phyloP scores from a whole-genome alignment of 306 rosid species.

The Cyclanthera cordifolia region DNA sequence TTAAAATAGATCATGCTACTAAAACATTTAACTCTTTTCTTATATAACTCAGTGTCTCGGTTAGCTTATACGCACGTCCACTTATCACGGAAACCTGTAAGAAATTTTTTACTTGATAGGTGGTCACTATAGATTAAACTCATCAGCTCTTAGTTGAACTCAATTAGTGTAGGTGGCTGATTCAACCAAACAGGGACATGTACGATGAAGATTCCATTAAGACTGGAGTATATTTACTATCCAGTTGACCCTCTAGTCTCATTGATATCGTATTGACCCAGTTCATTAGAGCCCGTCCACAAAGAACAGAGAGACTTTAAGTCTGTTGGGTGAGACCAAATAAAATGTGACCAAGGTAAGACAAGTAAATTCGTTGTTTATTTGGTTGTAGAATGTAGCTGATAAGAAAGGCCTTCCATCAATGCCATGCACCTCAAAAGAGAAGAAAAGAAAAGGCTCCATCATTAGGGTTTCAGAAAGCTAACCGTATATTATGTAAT shows the following conservation, averaged over 20 bases:
- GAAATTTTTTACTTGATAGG: too few species aligned
- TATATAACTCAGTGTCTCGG: too few species aligned
- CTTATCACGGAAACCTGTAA: too few species aligned
- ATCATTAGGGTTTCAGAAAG: neutral
- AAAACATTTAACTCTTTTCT: neutral
- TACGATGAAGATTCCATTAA: neutral
- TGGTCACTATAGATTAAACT: too few species aligned
- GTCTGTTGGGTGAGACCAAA: neutral
- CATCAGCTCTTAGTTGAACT: neutral
- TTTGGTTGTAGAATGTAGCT: neutral
- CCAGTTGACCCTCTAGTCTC: neutral
- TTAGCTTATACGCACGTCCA: too few species aligned
- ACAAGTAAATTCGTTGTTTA: neutral
- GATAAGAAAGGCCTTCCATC: neutral
- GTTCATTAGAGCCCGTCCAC: neutral
- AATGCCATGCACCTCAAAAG: neutral
- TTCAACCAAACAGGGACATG: neutral
- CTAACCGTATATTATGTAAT: neutral
- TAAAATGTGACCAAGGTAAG: neutral
- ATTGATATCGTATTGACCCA: neutral
- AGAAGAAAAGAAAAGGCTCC: neutral
- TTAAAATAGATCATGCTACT: neutral
- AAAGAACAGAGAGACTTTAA: neutral
- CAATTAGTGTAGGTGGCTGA: neutral
- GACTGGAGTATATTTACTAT: too few species aligned